Evolutionary conservation across 768 basidiomycete genomes (phyloP).

Genomic region (Pleurotus djamor): DNA sequence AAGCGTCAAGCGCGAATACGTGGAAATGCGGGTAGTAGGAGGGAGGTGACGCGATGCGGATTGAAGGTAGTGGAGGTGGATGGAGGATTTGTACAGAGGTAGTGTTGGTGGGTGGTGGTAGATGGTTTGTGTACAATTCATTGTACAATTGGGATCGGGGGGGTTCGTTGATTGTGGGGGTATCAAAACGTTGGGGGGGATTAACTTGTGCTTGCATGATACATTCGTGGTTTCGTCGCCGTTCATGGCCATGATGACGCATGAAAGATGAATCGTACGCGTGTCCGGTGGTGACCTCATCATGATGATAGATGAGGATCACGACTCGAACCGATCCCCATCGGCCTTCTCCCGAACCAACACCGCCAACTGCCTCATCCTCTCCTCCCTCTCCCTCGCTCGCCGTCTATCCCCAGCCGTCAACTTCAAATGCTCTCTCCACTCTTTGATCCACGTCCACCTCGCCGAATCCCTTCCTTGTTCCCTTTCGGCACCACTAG

Average conservation of each 20-base stretch:
- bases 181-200: neutral
- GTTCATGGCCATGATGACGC: neutral
- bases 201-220: neutral
- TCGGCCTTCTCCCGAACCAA: constrained; percentile 58
- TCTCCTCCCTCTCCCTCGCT: constrained; percentile 41
- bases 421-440: constrained; percentile 50
- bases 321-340: constrained; percentile 37
- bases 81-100: too few relatives aligned
- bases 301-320: constrained; percentile 11
- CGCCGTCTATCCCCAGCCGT: constrained; percentile 50
- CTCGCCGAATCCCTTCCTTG: constrained; percentile 16
- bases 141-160: too few relatives aligned
- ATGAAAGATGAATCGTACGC: too few relatives aligned
- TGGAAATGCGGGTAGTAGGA: too few relatives aligned
- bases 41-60: too few relatives aligned
- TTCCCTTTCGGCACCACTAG: neutral
- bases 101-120: too few relatives aligned
- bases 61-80: too few relatives aligned
- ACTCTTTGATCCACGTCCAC: constrained; percentile 70
- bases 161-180: too few relatives aligned
- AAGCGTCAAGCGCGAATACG: too few relatives aligned
- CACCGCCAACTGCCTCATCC: constrained; percentile 43
- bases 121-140: too few relatives aligned
- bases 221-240: neutral
- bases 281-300: too few relatives aligned